Base-by-base conservation (phyloP, 768 basidiomycete genomes). In the Cubamyces lactineus region DNA sequence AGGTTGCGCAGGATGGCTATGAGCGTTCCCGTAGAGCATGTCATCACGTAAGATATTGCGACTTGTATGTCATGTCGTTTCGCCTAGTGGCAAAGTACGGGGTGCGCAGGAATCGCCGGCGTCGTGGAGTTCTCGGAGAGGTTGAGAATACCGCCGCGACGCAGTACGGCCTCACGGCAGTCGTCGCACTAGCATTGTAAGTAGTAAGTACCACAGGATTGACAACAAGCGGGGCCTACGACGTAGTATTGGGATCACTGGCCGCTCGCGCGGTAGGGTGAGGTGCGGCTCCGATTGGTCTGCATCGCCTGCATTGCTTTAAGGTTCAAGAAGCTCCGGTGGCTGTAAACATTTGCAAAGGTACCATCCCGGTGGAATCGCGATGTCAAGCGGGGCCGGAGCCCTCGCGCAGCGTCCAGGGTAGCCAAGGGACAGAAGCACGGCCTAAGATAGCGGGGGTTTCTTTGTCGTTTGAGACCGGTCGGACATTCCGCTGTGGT, bases 311-410 rank as follows among this genome's bases (percentile, higher is more conserved):
- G 19, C 11, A 23, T 9, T 28, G 48, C 13, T 11, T 15, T 26
- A 49, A 28, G 21, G 48, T 49, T 49, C 48, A 49, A 28, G 48
- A 49, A 49, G 48, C 24, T 49, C 48, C 48, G 48, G 48, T 49
- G 48, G 48, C 48, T 7, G 26, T 49, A 28, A 26, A 17, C 34
- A n/a, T 28, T 28, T 26, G 48, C 9, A 49, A 49, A 26, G 48
- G 48, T 49, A 49, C 48, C 48, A 49, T 28, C 48, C 28, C 48
- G 24, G 48, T 28, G 23, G 24, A 16, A 49, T 49, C 24, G 48
- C 26, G 24, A 23, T 26, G 24, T 28, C 48, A 26, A 13, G 26
- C 48, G 48, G 48, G 7, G 15, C 48, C 48, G 48, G 48, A 49
- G 48, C 26, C 24, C 30, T 23, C 26, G 48, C 21, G 17, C 24